Evolutionary conservation across 2,329 filamentous ascomycete genomes (phyloP), one percentile per base, ranked within the genome.

Genomic region (Neofusicoccum cordaticola): DNA sequence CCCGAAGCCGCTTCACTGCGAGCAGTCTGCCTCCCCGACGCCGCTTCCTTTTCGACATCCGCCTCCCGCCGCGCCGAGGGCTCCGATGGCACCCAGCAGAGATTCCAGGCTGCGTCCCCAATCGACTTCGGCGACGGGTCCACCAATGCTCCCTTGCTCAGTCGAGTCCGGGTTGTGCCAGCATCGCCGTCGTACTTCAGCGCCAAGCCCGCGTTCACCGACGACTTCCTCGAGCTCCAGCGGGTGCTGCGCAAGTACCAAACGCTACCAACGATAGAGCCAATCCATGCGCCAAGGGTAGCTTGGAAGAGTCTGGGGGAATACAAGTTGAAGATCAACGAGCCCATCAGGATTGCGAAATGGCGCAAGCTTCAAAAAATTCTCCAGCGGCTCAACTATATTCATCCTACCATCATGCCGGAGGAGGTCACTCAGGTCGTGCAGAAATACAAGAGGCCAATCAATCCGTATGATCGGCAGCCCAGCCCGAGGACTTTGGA

Each of bases 101-200:
- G 53, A 3, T 73, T 80, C 67, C 76, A 77, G 67, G 78, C 79
- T 61, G 79, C 81, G 65, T 77, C 82, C 41, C 76, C 77, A 63
- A 80, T 83, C 67, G 72, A 81, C 44, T 80, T 83, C 65, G 53
- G 63, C 48, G 66, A 67, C 15, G 22, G 39, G 1, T 13, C 19
- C 12, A 19, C 13, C 17, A 19, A 34, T 9, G 1, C 7, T 11
- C 17, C 44, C 9, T 22, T 64, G 35, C 71, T 81, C 47, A 66
- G 69, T 52, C 74, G 70, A 27, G 71, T 91, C 62, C 91, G 95
- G 69, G 82, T 96, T 22, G 82, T 97, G 41, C 95, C 95, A 19
- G 84, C 85, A 31, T 97, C 93, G 41, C 89, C 92, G 2, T 95
- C 94, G n/a, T 99, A 99, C 80, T 99, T 98, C 82, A 93, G 92